Conservation (phyloP, 2,329 filamentous ascomycete species). For the Colletotrichum tamarilloi region DNA sequence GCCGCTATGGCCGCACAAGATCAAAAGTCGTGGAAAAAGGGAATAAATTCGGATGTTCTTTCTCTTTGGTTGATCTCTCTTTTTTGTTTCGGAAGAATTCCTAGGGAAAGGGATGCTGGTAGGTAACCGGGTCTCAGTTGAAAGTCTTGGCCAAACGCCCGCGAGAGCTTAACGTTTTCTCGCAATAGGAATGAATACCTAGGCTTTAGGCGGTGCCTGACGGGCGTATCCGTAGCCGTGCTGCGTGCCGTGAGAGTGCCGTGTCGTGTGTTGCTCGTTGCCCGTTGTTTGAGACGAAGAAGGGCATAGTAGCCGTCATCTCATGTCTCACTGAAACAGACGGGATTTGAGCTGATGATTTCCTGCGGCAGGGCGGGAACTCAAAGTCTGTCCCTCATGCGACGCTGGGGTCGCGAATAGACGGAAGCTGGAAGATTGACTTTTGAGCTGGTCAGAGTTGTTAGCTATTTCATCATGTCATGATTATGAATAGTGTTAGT, state of each 20-base stretch:
- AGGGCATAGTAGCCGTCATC: conserved; percentile 24
- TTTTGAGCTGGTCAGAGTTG: neutral
- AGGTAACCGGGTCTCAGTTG: conserved; percentile 7
- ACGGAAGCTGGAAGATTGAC: neutral
- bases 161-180: neutral
- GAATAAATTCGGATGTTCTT: conserved; percentile 6
- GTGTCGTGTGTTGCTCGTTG: conserved; percentile 1
- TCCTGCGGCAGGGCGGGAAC: conserved; percentile 14
- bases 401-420: neutral
- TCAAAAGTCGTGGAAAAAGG: neutral
- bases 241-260: no score
- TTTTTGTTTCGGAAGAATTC: neutral
- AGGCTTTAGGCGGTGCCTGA: conserved; percentile 11
- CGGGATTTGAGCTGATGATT: conserved; percentile 19
- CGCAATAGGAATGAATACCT: neutral
- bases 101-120: neutral
- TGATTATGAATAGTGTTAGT: neutral
- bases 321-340: conserved; percentile 26
- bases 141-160: conserved; percentile 3
- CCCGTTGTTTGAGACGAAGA: conserved; percentile 15
- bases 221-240: neutral
- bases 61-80: neutral
- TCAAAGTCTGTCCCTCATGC: conserved; percentile 2
- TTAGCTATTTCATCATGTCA: neutral
- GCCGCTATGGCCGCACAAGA: neutral